Percentiles rank a stretch among this genome's conserved stretches.
Evolutionary conservation across 208 protist species (phyloP).

Genomic region (Balamuthia mandrillaris): DNA sequence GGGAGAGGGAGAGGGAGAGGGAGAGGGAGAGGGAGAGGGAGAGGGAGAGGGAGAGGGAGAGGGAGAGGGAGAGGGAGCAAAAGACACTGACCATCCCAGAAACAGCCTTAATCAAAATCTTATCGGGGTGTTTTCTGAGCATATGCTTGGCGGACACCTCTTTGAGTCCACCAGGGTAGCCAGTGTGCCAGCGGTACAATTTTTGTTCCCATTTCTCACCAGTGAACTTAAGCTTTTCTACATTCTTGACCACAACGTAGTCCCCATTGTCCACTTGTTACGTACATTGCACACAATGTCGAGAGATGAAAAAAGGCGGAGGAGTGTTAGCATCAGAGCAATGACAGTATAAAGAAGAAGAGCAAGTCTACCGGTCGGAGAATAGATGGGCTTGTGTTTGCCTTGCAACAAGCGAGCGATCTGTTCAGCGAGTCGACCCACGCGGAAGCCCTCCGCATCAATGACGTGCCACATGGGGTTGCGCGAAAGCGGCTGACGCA

Average conservation of each 20-base stretch:
- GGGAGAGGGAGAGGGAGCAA: background rate
- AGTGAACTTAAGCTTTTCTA: conserved; percentile 43
- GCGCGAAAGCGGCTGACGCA: conserved; percentile 35
- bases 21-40: background rate
- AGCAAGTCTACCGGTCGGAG: background rate
- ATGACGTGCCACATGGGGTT: conserved; percentile 51
- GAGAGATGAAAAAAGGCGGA: background rate
- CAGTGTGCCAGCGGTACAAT: conserved; percentile 49
- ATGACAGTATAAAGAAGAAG: background rate
- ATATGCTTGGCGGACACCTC: conserved; percentile 48
- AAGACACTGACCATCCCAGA: conserved; percentile 53
- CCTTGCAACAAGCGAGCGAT: conserved; percentile 41
- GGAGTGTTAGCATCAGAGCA: background rate
- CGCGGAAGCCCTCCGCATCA: conserved; percentile 38
- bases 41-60: background rate
- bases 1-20: background rate
- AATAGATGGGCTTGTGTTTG: conserved; percentile 52
- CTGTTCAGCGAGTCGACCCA: conserved; percentile 44
- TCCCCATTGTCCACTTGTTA: conserved; percentile 31
- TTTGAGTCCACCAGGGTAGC: conserved; percentile 55
- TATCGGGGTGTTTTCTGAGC: conserved; percentile 22
- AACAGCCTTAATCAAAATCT: conserved; percentile 49
- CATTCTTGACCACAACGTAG: conserved; percentile 55
- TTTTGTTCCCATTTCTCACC: conserved; percentile 61
- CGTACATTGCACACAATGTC: background rate